Evolutionary conservation across 2,329 filamentous ascomycete genomes (phyloP).

Genomic region (Aspergillus pseudoterreus): DNA sequence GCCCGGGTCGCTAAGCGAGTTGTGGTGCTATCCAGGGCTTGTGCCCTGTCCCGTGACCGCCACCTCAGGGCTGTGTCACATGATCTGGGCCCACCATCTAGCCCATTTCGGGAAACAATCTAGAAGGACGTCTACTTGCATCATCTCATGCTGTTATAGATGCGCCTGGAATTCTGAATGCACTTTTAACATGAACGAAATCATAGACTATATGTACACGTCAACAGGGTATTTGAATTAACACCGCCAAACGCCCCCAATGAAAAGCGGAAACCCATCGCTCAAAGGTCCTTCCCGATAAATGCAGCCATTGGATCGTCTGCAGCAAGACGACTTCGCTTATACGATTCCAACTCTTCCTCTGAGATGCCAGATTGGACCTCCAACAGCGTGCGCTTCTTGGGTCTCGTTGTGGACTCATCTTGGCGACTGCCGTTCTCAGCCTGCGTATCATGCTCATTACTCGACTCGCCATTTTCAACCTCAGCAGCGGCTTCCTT

Average conservation of each 20-base stretch:
- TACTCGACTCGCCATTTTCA: slow-evolving; percentile 5
- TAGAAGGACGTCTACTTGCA: not conserved
- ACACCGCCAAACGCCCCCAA: slow-evolving; percentile 10
- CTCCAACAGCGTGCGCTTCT: slow-evolving; percentile 74
- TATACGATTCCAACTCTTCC: slow-evolving; percentile 81
- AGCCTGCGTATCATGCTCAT: slow-evolving; percentile 10
- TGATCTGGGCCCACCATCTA: slow-evolving; percentile 2
- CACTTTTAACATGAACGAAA: too few relatives aligned
- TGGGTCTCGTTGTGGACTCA: slow-evolving; percentile 37
- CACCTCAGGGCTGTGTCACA: slow-evolving; percentile 8
- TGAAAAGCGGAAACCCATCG: not conserved
- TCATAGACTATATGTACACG: not conserved
- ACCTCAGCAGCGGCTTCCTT: not conserved
- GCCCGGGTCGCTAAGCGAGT: slow-evolving; percentile 39
- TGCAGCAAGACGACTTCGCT: slow-evolving; percentile 67
- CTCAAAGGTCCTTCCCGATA: slow-evolving; percentile 60
- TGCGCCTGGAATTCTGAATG: too few relatives aligned
- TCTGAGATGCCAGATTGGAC: slow-evolving; percentile 75
- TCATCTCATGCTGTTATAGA: not conserved
- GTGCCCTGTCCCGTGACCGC: slow-evolving; percentile 29
- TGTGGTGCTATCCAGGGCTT: slow-evolving; percentile 35
- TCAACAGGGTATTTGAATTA: slow-evolving; percentile 5
- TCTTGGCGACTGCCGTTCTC: slow-evolving; percentile 18
- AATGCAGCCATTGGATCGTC: slow-evolving; percentile 86
- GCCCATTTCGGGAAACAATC: not conserved